Evolutionary conservation across 805 yeast species (phyloP), one percentile per base, ranked within the genome.

Genomic region (Blastobotrys mokoenaii): DNA sequence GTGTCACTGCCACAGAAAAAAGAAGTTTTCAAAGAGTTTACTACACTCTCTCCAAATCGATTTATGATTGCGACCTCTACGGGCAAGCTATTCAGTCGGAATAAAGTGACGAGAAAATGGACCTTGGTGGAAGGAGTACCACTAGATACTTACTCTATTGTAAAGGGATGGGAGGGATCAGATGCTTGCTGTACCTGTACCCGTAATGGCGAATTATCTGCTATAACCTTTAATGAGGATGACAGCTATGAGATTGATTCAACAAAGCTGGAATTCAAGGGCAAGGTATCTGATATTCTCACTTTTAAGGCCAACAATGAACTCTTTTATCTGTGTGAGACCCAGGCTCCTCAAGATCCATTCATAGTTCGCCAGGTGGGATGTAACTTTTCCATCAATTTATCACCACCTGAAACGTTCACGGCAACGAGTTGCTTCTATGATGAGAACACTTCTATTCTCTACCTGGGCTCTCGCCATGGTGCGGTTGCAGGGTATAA

Each of bases 381-480:
- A 22, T 46, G 54, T 0, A 32, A 16, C 22, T 55, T 59, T 1
- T 55, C 74, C 1, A 16, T 38, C 10, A 37, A 70, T 7, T 45
- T 59, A n/a, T 40, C 37, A 29, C 31, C 56, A 31, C 72, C 73
- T 3, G 68, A 67, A 9, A 68, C 72, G 14, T 79, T 83, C 54
- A 73, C 78, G 1, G 69, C 82, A 0, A 79, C 90, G 0, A 73
- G 80, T n/a, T 57, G 81, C 22, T 69, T 64, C 18, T 62, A 69
- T 32, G 77, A 73, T 51, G 47, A 58, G 1, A 51, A 12, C 0
- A 65, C 64, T 35, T 57, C 43, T 63, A 15, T 66, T 61, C 55
- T 85, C 1, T 55, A 82, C 14, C 62, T 87, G 15, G 94, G 93
- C 0, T 83, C 93, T 2, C 67, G 95, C 50, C 77, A 73, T 55